phyloP scores from a whole-genome alignment of 768 basidiomycete species.

The Lactifluus pinguis region DNA sequence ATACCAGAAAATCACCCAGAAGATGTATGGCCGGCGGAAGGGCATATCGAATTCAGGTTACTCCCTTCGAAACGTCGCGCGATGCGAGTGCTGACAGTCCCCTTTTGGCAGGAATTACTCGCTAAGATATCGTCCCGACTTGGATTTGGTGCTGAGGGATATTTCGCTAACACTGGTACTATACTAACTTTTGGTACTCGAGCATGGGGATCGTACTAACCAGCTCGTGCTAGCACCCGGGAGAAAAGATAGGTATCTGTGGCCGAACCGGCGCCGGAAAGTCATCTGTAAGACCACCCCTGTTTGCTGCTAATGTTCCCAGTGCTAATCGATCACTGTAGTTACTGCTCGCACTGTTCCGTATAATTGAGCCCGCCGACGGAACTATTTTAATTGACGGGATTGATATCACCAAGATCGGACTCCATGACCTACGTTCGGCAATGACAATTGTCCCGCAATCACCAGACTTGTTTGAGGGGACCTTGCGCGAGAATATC shows the following conservation, averaged over 20 bases:
- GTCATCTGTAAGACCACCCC: conserved; percentile 44
- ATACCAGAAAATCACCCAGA: conserved; percentile 48
- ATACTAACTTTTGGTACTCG: conserved; percentile 16
- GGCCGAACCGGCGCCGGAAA: conserved; percentile 79
- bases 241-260: conserved; percentile 86
- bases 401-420: conserved; percentile 67
- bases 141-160: conserved; percentile 73
- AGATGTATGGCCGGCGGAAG: conserved; percentile 61
- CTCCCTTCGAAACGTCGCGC: conserved; percentile 21
- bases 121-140: conserved; percentile 67
- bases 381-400: conserved; percentile 68
- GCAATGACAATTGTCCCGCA: conserved; percentile 53
- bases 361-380: conserved; percentile 60
- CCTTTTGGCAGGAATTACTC: conserved; percentile 48
- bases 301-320: background rate
- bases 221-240: conserved; percentile 40
- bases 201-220: background rate
- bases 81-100: background rate
- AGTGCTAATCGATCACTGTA: conserved; percentile 20
- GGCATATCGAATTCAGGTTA: conserved; percentile 65
- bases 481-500: conserved; percentile 76
- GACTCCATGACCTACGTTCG: conserved; percentile 67
- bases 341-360: conserved; percentile 65
- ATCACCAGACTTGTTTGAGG: conserved; percentile 43
- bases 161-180: conserved; percentile 62